These are phyloP conservation scores for Clohesyomyces aquaticus DNA, from an alignment of 495 filamentous ascomycete species.

Conservation along the genomic window DNA sequence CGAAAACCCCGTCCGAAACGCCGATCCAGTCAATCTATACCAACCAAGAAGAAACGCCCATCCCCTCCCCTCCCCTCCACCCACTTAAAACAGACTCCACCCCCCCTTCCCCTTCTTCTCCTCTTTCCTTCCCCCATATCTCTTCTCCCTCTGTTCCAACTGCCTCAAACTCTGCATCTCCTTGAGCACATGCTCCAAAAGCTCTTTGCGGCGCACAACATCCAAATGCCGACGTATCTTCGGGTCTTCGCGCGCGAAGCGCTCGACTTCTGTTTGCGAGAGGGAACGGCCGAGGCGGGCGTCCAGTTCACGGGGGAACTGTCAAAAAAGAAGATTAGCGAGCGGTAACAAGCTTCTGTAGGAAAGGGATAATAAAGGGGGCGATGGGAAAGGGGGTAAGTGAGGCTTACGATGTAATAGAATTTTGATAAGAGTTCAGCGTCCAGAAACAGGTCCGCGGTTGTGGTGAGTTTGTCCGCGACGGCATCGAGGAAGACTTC, in stretches of 20 bases:
- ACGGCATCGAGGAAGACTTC: conserved; percentile 97
- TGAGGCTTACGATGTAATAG: conserved; percentile 69
- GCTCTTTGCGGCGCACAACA: conserved; percentile 85
- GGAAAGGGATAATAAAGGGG: too few species aligned
- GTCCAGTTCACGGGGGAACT: conserved; percentile 92
- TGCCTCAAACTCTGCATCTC: conserved; percentile 90
- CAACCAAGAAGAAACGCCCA: conserved; percentile 5
- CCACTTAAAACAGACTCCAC: conserved; percentile 47
- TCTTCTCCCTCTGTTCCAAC: conserved; percentile 60
- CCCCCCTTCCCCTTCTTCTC: conserved; percentile 36
- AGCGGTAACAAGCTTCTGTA: too few species aligned
- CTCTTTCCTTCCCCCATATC: conserved; percentile 26
- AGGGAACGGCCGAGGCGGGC: conserved; percentile 80
- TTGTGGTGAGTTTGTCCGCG: conserved; percentile 90
- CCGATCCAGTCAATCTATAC: conserved; percentile 10
- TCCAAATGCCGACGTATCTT: conserved; percentile 88
- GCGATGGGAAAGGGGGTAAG: too few species aligned
- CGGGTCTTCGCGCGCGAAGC: conserved; percentile 89
- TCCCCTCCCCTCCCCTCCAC: too few species aligned
- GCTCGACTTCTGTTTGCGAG: conserved; percentile 76
- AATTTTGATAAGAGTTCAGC: conserved; percentile 96
- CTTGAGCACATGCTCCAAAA: conserved; percentile 85
- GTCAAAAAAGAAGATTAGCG: too few species aligned
- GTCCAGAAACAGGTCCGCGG: conserved; percentile 95
- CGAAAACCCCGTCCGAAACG: conserved; percentile 19